Conservation (phyloP, 257 asterid genomes). For the Misopates orontium region DNA sequence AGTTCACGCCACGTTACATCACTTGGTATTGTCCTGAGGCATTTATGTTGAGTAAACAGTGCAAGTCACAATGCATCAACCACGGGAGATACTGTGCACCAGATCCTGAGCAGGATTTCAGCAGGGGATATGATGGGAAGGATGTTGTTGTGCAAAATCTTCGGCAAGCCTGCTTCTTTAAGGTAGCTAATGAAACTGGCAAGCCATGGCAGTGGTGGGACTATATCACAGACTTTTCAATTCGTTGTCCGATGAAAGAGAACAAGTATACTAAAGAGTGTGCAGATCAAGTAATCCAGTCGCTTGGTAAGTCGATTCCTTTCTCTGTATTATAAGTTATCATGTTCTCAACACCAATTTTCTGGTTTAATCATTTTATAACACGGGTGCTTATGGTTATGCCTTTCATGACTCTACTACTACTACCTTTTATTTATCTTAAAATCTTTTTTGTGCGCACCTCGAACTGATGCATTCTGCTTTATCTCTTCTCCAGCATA, state of each 20-base stretch:
- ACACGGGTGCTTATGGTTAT: too few relatives aligned
- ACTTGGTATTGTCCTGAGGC: slow-evolving; percentile 82
- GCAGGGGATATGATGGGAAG: slow-evolving; percentile 70
- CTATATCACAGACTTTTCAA: slow-evolving; percentile 63
- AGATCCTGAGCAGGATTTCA: slow-evolving; percentile 75
- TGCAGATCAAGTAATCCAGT: slow-evolving; percentile 58
- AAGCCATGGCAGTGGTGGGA: slow-evolving; percentile 87
- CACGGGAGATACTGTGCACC: slow-evolving; percentile 78
- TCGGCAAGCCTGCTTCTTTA: slow-evolving; percentile 67
- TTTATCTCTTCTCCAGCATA: neutral
- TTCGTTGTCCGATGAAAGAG: slow-evolving; percentile 72
- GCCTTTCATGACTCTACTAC: too few relatives aligned
- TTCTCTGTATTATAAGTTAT: slow-evolving; percentile 6
- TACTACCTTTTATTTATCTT: slow-evolving; percentile 4
- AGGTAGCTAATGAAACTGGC: slow-evolving; percentile 65
- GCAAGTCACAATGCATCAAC: slow-evolving; percentile 76
- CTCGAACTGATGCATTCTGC: neutral
- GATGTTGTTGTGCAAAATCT: slow-evolving; percentile 72
- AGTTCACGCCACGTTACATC: slow-evolving; percentile 69
- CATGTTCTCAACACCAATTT: too few relatives aligned
- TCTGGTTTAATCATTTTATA: neutral
- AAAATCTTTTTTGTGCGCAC: neutral
- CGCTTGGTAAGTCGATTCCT: slow-evolving; percentile 61
- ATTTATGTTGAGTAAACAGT: too few relatives aligned
- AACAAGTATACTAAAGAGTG: slow-evolving; percentile 62